Evolutionary conservation across 2,329 filamentous ascomycete species (phyloP).

Genomic region (Phyllosticta ampelicida): DNA sequence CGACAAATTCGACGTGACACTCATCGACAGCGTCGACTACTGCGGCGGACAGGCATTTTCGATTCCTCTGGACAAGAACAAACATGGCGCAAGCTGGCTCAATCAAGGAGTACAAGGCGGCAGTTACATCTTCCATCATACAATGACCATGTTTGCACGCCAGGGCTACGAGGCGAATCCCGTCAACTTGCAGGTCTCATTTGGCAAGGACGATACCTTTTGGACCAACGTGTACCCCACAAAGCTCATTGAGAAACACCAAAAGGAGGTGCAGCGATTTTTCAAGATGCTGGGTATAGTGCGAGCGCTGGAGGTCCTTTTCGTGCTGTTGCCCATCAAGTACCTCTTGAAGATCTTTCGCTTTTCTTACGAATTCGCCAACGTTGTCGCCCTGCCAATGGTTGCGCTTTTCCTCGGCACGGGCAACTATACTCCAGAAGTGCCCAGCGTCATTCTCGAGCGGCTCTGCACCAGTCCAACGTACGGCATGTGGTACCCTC

Average conservation of each 20-base stretch:
- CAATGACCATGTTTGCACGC: conserved; percentile 52
- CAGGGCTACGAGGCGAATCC: conserved; percentile 47
- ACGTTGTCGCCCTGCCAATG: conserved; percentile 60
- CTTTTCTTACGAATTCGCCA: conserved; percentile 59
- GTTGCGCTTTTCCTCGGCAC: conserved; percentile 65
- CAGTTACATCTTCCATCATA: conserved; percentile 56
- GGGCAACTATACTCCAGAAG: conserved; percentile 62
- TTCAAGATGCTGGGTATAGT: conserved; percentile 45
- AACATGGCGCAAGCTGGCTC: conserved; percentile 48
- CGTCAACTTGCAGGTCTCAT: conserved; percentile 51
- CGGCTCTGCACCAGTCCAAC: conserved; percentile 42
- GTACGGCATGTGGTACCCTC: conserved; percentile 49
- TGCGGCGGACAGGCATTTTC: conserved; percentile 52
- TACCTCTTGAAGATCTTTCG: conserved; percentile 55
- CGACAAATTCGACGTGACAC: conserved; percentile 53
- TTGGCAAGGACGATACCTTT: conserved; percentile 52
- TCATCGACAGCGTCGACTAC: conserved; percentile 45
- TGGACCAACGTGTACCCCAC: conserved; percentile 58
- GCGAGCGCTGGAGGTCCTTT: conserved; percentile 48
- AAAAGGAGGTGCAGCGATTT: conserved; percentile 46
- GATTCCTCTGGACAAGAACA: conserved; percentile 44
- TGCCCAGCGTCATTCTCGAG: conserved; percentile 55
- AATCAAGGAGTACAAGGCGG: conserved; percentile 56
- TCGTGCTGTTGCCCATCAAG: conserved; percentile 51
- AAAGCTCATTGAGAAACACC: conserved; percentile 44